phyloP scores from a whole-genome alignment of 1,139 yeast species.

The Yamadazyma triangularis region DNA sequence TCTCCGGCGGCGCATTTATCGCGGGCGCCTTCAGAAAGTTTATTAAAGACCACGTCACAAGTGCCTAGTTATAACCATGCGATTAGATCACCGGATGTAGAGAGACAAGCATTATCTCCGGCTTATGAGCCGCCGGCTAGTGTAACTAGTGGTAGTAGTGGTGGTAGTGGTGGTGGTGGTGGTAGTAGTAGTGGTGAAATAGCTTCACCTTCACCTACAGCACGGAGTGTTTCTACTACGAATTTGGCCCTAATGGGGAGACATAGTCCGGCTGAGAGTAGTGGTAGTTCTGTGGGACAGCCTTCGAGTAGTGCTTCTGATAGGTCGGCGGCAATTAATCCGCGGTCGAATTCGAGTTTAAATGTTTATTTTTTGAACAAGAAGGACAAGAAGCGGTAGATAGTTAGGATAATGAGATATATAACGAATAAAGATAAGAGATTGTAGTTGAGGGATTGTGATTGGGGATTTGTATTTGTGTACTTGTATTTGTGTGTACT shows the following conservation, averaged over 20 bases:
- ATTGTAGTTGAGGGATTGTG: too few species aligned
- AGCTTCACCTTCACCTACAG: too few species aligned
- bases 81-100: slow-evolving; percentile 42
- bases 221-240: slow-evolving; percentile 23
- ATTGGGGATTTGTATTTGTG: too few species aligned
- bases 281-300: slow-evolving; percentile 9
- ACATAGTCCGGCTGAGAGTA: too few species aligned
- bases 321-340: slow-evolving; percentile 19
- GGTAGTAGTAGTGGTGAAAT: too few species aligned
- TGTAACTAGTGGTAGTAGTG: slow-evolving; percentile 18
- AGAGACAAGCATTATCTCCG: slow-evolving; percentile 56
- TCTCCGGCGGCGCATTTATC: slow-evolving; percentile 60
- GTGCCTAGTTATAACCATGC: slow-evolving; percentile 89
- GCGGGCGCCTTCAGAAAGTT: slow-evolving; percentile 47
- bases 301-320: slow-evolving; percentile 34
- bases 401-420: too few species aligned
- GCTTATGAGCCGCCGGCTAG: slow-evolving; percentile 48
- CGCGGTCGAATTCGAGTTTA: slow-evolving; percentile 21
- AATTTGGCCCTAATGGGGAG: too few species aligned
- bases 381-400: slow-evolving; percentile 15
- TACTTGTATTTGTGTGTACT: too few species aligned
- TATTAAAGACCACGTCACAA: slow-evolving; percentile 27
- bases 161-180: slow-evolving; percentile 15
- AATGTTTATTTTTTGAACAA: slow-evolving; percentile 25
- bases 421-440: too few species aligned